Percentiles rank a stretch among this genome's conserved stretches.
phyloP scores from a whole-genome alignment of 2,329 filamentous ascomycete genomes.

The Ceratocystis alfenasii region DNA sequence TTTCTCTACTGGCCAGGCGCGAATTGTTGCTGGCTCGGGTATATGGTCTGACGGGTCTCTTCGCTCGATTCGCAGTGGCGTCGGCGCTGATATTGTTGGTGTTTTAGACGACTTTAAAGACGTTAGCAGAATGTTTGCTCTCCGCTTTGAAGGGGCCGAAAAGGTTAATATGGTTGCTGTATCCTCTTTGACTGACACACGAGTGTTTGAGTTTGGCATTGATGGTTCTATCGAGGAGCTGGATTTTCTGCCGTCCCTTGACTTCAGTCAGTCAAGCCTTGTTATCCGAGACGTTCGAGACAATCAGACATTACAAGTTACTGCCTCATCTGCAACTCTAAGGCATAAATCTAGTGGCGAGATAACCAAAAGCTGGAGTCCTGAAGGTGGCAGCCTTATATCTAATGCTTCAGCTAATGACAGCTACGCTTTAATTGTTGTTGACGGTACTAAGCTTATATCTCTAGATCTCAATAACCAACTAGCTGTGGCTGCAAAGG shows the following conservation, averaged over 20 bases:
- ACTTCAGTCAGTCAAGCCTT: slow-evolving; percentile 59
- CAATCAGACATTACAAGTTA: slow-evolving; percentile 66
- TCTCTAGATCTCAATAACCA: slow-evolving; percentile 52
- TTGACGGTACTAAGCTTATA: slow-evolving; percentile 61
- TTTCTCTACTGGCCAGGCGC: slow-evolving; percentile 87
- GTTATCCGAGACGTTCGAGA: slow-evolving; percentile 36
- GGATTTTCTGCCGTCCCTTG: slow-evolving; percentile 59
- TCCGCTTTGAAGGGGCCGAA: slow-evolving; percentile 40
- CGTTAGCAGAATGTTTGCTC: slow-evolving; percentile 59
- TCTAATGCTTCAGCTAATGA: slow-evolving; percentile 68
- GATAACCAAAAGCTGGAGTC: slow-evolving; percentile 40
- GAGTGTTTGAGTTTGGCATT: slow-evolving; percentile 63
- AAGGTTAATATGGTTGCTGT: slow-evolving; percentile 61
- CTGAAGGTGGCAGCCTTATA: slow-evolving; percentile 44
- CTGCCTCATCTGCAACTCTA: slow-evolving; percentile 49
- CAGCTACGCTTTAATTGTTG: slow-evolving; percentile 57
- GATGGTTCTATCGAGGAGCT: slow-evolving; percentile 78
- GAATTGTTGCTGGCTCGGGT: slow-evolving; percentile 85
- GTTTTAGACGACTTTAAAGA: slow-evolving; percentile 67
- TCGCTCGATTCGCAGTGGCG: slow-evolving; percentile 82
- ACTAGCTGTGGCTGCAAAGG: slow-evolving; percentile 45
- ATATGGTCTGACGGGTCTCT: slow-evolving; percentile 80
- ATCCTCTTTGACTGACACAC: slow-evolving; percentile 72
- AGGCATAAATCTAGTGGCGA: slow-evolving; percentile 21
- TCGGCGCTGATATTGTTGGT: slow-evolving; percentile 79